Percentiles rank a stretch among this genome's conserved stretches.
These are phyloP conservation scores for Melaleuca quinquenervia DNA, from an alignment of 345 rosid genomes.

Conservation along the genomic window DNA sequence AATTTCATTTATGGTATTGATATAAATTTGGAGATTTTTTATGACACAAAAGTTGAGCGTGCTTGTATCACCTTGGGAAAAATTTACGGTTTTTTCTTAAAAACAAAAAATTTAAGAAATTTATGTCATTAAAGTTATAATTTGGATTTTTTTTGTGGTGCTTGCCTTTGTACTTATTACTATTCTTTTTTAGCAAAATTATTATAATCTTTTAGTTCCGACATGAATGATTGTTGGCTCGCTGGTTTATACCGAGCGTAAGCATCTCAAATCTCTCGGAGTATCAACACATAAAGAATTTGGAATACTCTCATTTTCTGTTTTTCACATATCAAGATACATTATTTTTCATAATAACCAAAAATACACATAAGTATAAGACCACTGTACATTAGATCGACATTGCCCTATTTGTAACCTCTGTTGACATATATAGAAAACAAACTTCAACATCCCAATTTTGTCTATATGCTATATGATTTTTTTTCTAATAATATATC, in stretches of 20 bases:
- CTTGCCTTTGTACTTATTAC: not conserved
- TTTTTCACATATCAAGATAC: not conserved
- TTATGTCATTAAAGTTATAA: too few relatives aligned
- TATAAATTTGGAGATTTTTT: too few relatives aligned
- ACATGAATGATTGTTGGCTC: not conserved
- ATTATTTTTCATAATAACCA: fast-evolving
- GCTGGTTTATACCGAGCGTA: not conserved
- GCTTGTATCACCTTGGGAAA: too few relatives aligned
- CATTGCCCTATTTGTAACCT: not conserved
- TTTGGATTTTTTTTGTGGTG: too few relatives aligned
- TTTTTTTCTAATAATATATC: not conserved
- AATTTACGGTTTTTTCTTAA: too few relatives aligned
- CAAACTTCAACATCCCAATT: not conserved
- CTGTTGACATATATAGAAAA: not conserved
- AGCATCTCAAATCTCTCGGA: not conserved
- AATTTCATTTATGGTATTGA: too few relatives aligned
- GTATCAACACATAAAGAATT: not conserved
- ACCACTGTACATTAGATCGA: not conserved
- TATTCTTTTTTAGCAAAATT: not conserved
- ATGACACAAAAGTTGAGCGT: too few relatives aligned
- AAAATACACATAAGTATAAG: not conserved
- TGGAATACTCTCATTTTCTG: not conserved
- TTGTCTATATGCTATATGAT: not conserved
- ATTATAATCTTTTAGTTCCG: not conserved
- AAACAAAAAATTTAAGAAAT: too few relatives aligned